Conservation (phyloP, 2,329 filamentous ascomycete genomes). For the Claviceps sp. region DNA sequence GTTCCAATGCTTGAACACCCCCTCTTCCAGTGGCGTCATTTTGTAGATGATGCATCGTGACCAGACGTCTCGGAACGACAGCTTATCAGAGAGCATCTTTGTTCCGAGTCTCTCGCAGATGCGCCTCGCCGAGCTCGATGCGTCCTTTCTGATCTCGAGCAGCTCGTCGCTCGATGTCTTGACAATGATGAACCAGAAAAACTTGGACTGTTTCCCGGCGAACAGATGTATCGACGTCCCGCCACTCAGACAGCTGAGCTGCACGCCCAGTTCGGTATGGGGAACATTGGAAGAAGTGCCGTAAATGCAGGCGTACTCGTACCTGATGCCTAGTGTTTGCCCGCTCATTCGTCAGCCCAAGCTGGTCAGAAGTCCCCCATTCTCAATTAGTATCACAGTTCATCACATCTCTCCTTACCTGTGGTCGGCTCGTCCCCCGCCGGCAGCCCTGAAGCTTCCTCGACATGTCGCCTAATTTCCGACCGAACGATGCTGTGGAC, state of each 20-base stretch:
- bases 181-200: constrained; percentile 4
- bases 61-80: constrained; percentile 23
- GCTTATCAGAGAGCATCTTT: constrained; percentile 13
- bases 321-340: constrained; percentile 1
- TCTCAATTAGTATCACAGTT: too few relatives aligned
- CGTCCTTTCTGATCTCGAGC: constrained; percentile 11
- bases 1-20: constrained; percentile 18
- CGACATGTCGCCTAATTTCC: constrained; percentile 14
- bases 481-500: constrained; percentile 20
- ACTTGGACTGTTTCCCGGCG: constrained; percentile 1
- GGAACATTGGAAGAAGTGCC: constrained; percentile 2
- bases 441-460: constrained; percentile 4
- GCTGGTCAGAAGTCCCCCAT: too few relatives aligned
- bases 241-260: constrained; percentile 1
- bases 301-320: constrained; percentile 4
- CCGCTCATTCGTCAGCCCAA: too few relatives aligned
- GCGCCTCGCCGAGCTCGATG: constrained; percentile 3
- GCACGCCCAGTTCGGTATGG: not conserved
- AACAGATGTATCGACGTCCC: constrained; percentile 3
- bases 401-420: constrained; percentile 4
- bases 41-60: constrained; percentile 7
- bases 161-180: constrained; percentile 12
- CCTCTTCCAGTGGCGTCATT: constrained; percentile 19
- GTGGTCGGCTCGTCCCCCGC: constrained; percentile 10
- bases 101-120: constrained; percentile 13